phyloP scores from a whole-genome alignment of 2,329 filamentous ascomycete genomes.

The Venturia aucupariae region DNA sequence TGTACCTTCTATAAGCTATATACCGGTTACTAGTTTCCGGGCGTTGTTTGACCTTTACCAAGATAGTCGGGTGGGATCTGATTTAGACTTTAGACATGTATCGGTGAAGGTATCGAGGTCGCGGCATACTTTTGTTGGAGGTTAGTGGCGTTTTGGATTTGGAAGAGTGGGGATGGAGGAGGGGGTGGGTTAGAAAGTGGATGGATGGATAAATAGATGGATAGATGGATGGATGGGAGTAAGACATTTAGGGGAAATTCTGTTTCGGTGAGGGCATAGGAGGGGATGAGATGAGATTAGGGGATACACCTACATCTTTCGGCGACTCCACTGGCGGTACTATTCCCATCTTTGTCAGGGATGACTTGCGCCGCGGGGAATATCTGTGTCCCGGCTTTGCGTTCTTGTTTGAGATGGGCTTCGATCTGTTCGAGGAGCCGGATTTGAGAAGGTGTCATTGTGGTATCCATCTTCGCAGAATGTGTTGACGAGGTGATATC shows the following conservation, averaged over 20 bases:
- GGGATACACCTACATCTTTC: constrained; percentile 7
- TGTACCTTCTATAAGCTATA: too few relatives aligned
- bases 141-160: too few relatives aligned
- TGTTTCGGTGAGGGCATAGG: too few relatives aligned
- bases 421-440: constrained; percentile 19
- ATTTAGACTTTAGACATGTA: constrained; percentile 1
- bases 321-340: neutral
- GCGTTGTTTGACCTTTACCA: neutral
- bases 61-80: neutral
- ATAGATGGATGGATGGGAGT: too few relatives aligned
- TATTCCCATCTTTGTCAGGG: neutral
- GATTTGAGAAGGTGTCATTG: constrained; percentile 13
- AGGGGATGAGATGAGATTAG: neutral
- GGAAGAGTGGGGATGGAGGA: neutral
- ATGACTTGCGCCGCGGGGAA: constrained; percentile 18
- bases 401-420: constrained; percentile 22
- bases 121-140: constrained; percentile 10
- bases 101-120: constrained; percentile 8
- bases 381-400: constrained; percentile 20
- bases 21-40: neutral
- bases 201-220: too few relatives aligned
- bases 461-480: neutral
- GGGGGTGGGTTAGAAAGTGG: too few relatives aligned
- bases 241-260: too few relatives aligned
- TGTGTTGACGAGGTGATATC: neutral